These are phyloP conservation scores for Leccinum barrowsii DNA, from an alignment of 768 basidiomycete species.

Conservation along the genomic window DNA sequence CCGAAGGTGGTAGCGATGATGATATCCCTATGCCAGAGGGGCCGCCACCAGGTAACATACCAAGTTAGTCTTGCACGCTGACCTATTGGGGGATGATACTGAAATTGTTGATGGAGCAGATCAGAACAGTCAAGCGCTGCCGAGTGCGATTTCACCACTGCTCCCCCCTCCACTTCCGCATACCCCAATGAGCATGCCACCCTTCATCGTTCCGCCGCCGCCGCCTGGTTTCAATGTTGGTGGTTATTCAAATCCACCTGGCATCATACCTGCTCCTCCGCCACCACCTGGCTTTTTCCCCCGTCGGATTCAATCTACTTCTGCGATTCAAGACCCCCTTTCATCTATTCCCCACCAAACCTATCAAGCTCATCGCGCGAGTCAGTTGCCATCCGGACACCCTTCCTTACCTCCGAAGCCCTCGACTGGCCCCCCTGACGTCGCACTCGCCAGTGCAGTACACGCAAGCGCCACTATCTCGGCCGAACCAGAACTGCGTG, in stretches of 20 bases:
- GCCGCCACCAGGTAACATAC: conserved; percentile 48
- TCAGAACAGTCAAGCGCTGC: conserved; percentile 1
- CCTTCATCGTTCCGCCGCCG: conserved; percentile 16
- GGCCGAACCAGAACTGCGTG: conserved; percentile 84
- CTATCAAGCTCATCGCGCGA: conserved; percentile 67
- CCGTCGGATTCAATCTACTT: conserved; percentile 45
- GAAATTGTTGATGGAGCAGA: conserved; percentile 6
- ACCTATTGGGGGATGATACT: background rate
- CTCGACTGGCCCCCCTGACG: conserved; percentile 13
- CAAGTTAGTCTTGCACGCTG: conserved; percentile 15
- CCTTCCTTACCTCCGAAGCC: conserved; percentile 46
- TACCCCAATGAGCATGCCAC: conserved; percentile 16
- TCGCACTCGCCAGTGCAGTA: conserved; percentile 44
- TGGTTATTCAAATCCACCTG: conserved; percentile 8
- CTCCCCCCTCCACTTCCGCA: conserved; percentile 26
- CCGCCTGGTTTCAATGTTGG: conserved; percentile 12
- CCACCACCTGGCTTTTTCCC: conserved; percentile 70
- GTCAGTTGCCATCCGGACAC: conserved; percentile 35
- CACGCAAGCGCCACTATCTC: conserved; percentile 64
- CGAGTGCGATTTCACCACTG: background rate
- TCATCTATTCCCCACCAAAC: conserved; percentile 75
- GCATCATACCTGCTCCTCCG: conserved; percentile 30
- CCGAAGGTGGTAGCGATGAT: conserved; percentile 60
- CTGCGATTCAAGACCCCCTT: conserved; percentile 71
- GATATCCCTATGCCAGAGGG: conserved; percentile 90